phyloP scores from a whole-genome alignment of 225 moss, liverwort and hornwort genomes.

The Anthoceros angustus region DNA sequence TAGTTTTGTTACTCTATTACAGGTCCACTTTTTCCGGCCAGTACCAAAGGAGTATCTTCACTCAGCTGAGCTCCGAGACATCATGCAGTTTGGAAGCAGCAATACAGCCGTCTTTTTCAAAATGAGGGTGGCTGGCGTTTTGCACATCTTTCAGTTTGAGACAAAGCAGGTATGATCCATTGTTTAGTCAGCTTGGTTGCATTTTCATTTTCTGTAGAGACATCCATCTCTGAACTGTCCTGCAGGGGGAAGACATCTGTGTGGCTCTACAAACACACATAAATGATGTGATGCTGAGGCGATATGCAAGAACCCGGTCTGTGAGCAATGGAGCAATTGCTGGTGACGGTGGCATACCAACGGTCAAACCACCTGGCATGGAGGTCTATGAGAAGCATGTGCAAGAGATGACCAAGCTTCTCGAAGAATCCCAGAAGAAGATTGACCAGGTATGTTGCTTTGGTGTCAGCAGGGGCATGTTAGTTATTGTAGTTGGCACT shows the following conservation, averaged over 20 bases:
- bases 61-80: slow-evolving; percentile 84
- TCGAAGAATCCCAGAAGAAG: slow-evolving; percentile 86
- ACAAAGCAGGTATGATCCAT: slow-evolving; percentile 54
- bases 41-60: slow-evolving; percentile 92
- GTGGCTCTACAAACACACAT: slow-evolving; percentile 90
- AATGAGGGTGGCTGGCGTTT: slow-evolving; percentile 91
- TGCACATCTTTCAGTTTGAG: slow-evolving; percentile 94
- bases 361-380: slow-evolving; percentile 51
- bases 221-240: background rate
- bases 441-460: slow-evolving; percentile 52
- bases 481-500: too few species aligned
- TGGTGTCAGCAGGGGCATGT: background rate
- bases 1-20: background rate
- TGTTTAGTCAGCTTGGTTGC: background rate
- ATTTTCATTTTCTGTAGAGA: background rate
- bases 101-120: slow-evolving; percentile 96
- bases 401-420: slow-evolving; percentile 77
- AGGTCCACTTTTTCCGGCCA: slow-evolving; percentile 95
- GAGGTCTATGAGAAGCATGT: slow-evolving; percentile 99
- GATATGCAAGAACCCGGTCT: slow-evolving; percentile 71
- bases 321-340: slow-evolving; percentile 40
- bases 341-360: slow-evolving; percentile 28
- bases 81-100: slow-evolving; percentile 97
- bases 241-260: slow-evolving; percentile 86
- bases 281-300: slow-evolving; percentile 88